These are phyloP conservation scores for Apiospora marii DNA, from an alignment of 2,329 filamentous ascomycete species.

Conservation along the genomic window DNA sequence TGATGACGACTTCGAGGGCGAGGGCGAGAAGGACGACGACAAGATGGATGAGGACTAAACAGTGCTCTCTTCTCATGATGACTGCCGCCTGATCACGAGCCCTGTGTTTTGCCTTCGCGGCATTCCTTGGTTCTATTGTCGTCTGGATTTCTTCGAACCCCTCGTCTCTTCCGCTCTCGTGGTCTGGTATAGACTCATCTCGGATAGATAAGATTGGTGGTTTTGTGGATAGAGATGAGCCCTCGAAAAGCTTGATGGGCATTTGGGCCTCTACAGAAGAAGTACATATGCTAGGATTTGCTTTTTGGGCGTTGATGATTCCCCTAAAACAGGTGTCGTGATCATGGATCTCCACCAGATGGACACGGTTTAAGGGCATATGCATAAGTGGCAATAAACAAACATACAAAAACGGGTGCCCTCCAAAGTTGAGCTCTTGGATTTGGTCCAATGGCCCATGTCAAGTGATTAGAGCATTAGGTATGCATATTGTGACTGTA, in stretches of 20 bases:
- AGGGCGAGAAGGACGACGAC: constrained; percentile 71
- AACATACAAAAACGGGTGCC: not conserved
- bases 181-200: constrained; percentile 12
- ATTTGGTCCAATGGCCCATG: not conserved
- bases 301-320: constrained; percentile 9
- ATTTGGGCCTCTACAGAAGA: not conserved
- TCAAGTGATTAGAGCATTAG: not conserved
- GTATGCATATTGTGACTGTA: not conserved
- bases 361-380: not conserved
- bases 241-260: not conserved
- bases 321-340: not conserved
- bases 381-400: constrained; percentile 13
- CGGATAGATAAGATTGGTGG: constrained; percentile 15
- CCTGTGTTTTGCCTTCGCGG: not conserved
- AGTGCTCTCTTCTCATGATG: not conserved
- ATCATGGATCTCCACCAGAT: not conserved
- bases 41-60: constrained; percentile 68
- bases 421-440: not conserved
- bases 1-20: constrained; percentile 65
- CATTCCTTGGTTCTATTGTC: constrained; percentile 10
- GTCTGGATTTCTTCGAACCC: not conserved
- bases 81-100: not conserved
- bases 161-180: not conserved
- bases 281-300: constrained; percentile 15
- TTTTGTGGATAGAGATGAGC: constrained; percentile 21